phyloP scores from a whole-genome alignment of 2,329 filamentous ascomycete genomes.

The Stagonosporopsis rhizophila region DNA sequence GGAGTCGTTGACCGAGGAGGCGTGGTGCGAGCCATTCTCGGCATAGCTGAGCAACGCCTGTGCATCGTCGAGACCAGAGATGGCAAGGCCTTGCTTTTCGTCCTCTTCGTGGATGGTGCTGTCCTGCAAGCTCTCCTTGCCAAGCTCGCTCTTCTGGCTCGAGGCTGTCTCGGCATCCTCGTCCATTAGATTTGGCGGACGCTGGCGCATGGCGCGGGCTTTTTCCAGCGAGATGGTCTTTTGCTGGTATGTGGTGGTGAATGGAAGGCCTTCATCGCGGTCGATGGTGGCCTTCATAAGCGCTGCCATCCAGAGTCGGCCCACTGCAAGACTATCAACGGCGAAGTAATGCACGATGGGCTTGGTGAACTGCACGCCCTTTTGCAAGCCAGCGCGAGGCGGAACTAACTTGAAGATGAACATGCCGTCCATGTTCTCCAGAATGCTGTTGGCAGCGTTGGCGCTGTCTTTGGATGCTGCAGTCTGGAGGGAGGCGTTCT shows the following conservation, averaged over 20 bases:
- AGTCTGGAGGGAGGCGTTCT: conserved; percentile 50
- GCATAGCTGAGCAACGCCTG: conserved; percentile 46
- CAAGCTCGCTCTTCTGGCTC: conserved; percentile 38
- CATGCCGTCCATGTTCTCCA: conserved; percentile 66
- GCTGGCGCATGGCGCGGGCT: conserved; percentile 84
- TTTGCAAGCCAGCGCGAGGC: conserved; percentile 82
- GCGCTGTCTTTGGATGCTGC: conserved; percentile 48
- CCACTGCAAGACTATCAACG: conserved; percentile 86
- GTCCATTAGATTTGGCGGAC: conserved; percentile 86
- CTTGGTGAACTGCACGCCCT: conserved; percentile 96
- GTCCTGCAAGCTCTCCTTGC: conserved; percentile 46
- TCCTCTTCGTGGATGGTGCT: conserved; percentile 49
- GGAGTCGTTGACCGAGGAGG: conserved; percentile 11
- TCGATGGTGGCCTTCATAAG: conserved; percentile 99
- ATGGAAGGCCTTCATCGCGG: conserved; percentile 76
- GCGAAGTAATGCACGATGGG: conserved; percentile 98
- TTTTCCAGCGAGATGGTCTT: conserved; percentile 94
- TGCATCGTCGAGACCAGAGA: conserved; percentile 47
- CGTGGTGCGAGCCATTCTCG: conserved; percentile 28
- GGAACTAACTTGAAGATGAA: conserved; percentile 99
- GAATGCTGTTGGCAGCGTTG: conserved; percentile 37
- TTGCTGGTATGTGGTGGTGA: conserved; percentile 93
- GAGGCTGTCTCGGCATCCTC: conserved; percentile 47
- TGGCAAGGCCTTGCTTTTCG: conserved; percentile 47
- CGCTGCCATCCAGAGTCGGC: conserved; percentile 96